Base-by-base conservation (phyloP, 768 basidiomycete genomes). In the Tricholoma saponaceum region DNA sequence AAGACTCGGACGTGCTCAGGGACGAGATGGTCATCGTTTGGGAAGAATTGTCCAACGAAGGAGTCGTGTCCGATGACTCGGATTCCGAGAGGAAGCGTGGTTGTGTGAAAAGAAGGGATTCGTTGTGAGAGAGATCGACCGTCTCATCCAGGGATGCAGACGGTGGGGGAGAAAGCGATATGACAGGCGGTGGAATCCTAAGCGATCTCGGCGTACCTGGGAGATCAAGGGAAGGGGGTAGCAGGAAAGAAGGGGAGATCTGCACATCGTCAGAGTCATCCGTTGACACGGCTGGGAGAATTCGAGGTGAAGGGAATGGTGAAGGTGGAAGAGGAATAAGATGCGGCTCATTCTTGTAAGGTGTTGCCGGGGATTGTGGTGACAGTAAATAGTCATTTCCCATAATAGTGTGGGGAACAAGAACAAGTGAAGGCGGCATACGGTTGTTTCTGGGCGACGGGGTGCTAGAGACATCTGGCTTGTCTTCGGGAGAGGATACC, bases 31-130 rank as follows among this genome's bases (percentile, higher is more conserved):
- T 64, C 20, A 64, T 70, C 14, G 64, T 61, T 41, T 69, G 67
- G 20, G 74, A 73, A 26, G 65, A 59, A n/a, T 62, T 60, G 35
- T 69, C 69, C 33, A 67, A 59, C 5, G 74, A 67, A 8, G 70
- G 69, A 3, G 70, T 69, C 22, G 62, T 59, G 22, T 66, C 22
- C 14, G 62, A 71, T 32, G 70, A 64, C 7, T 60, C 58, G 51
- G 70, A 69, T 57, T 64, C 57, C n/a, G 57, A 64, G 14, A 30
- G 28, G 18, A 16, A 12, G n/a, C 28, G 16, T 13, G 32, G 58
- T 58, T 61, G 14, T 30, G 39, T 1, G 39, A 58, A 47, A 43
- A 55, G n/a, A 23, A 54, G 47, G 52, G 57, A 37, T 51, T 41
- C 39, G 35, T 51, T 10, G 51, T 47, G 41, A 20, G 51, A 7